Conservation (phyloP, 2,329 filamentous ascomycete genomes). For the Cercospora nicotianae region DNA sequence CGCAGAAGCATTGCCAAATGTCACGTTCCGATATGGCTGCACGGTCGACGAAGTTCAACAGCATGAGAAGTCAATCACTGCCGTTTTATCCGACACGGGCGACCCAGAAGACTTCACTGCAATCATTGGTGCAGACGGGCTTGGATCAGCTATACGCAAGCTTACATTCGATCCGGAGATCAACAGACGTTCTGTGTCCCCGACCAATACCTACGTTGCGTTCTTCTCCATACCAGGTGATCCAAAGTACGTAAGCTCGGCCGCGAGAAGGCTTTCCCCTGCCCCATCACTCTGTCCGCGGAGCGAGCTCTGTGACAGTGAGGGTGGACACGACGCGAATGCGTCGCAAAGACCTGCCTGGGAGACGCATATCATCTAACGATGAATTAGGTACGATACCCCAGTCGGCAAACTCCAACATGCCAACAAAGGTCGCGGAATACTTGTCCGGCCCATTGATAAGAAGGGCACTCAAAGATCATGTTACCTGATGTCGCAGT, state of each 20-base stretch:
- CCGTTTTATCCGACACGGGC: conserved; percentile 13
- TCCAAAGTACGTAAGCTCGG: background rate
- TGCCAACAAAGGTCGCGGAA: conserved; percentile 20
- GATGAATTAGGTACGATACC: conserved; percentile 14
- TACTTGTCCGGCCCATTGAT: conserved; percentile 28
- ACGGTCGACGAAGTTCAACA: conserved; percentile 19
- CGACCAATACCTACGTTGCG: conserved; percentile 22
- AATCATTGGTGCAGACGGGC: conserved; percentile 25
- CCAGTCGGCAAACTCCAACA: conserved; percentile 24
- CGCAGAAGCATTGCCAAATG: conserved; percentile 18
- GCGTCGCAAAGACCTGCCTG: background rate
- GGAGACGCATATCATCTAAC: background rate
- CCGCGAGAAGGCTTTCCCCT: background rate
- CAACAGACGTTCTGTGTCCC: conserved; percentile 7
- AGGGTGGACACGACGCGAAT: background rate
- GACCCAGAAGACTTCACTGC: conserved; percentile 17
- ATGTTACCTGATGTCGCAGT: conserved; percentile 17
- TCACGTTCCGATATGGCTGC: conserved; percentile 23
- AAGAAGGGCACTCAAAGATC: conserved; percentile 12
- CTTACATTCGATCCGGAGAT: conserved; percentile 17
- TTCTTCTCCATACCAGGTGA: conserved; percentile 34
- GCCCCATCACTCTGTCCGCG: background rate
- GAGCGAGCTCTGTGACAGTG: background rate
- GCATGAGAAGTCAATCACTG: conserved; percentile 17
- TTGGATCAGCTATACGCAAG: conserved; percentile 16